Base-by-base conservation (phyloP, 495 filamentous ascomycete genomes). In the Aspergillus homomorphus region DNA sequence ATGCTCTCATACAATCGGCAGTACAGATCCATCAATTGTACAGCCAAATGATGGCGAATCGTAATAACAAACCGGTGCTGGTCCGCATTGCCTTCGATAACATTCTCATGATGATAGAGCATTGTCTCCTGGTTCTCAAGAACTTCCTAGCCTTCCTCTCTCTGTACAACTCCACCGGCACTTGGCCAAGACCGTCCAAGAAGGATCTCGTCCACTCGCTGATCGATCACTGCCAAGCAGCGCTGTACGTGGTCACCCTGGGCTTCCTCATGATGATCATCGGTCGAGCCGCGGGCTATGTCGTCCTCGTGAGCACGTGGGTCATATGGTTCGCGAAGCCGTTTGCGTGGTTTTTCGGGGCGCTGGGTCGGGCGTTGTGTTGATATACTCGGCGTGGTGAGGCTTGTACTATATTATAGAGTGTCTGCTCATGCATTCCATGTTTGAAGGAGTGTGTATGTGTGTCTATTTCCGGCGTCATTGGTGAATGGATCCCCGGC, bases 241-340 rank as follows among this genome's bases (percentile, higher is more conserved):
- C 72, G 51, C 54, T 78, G 1, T 77, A 78, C 44, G 54, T 77
- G 10, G 59, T 71, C 6, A 61, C 73, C 45, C 65, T 79, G 21
- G 74, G 66, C 0, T 73, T 75, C 54, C 55, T 68, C 2, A 63
- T 67, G 18, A 53, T 75, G 50, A 26, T 78, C 18, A 41, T 77
- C 3, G 68, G 68, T 4, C 72, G 71, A 18, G 58, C 65, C 38
- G 66, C 70, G 2, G 65, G 69, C 10, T 77, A 75, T 44, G 54
- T 76, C 24, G 62, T 75, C 30, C 62, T 76, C 19, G 62, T 78
- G 28, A 69, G 68, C 3, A 71, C 65, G 41, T 79, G 77, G 77
- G 62, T 79, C 18, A 45, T 75, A 6, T 79, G 77, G 77, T 70
- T 79, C 53, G 65, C 63, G 1, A 69, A 59, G 23, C 77, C 77